Percentiles rank a stretch among this genome's conserved stretches.
Evolutionary conservation across 2,329 filamentous ascomycete species (phyloP).

Genomic region (Neurospora crassa): DNA sequence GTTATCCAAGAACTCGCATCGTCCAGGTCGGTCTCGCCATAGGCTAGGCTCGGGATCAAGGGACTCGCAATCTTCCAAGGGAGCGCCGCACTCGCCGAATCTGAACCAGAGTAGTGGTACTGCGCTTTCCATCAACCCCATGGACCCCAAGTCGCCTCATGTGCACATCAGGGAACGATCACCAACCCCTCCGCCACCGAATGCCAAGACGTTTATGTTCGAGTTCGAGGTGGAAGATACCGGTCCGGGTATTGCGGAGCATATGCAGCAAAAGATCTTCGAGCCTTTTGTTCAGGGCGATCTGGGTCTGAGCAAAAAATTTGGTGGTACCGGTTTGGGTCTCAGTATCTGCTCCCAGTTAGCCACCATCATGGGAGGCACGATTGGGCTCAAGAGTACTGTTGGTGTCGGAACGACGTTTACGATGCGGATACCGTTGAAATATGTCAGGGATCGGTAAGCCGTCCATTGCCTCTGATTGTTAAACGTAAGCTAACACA

Average conservation of each 20-base stretch:
- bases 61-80: constrained; percentile 40
- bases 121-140: constrained; percentile 52
- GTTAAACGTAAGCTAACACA: not conserved
- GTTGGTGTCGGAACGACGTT: constrained; percentile 71
- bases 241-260: constrained; percentile 72
- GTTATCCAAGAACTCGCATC: constrained; percentile 36
- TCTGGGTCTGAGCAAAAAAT: constrained; percentile 78
- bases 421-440: constrained; percentile 71
- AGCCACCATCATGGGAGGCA: constrained; percentile 72
- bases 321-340: constrained; percentile 78
- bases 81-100: constrained; percentile 3
- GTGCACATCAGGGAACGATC: constrained; percentile 44
- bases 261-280: constrained; percentile 75
- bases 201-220: constrained; percentile 60
- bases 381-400: constrained; percentile 61
- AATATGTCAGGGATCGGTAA: constrained; percentile 60
- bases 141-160: constrained; percentile 45
- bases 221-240: constrained; percentile 86
- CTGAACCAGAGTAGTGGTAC: constrained; percentile 29
- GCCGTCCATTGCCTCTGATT: constrained; percentile 16
- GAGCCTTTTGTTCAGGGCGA: constrained; percentile 95
- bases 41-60: constrained; percentile 40
- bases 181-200: constrained; percentile 49
- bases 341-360: constrained; percentile 85
- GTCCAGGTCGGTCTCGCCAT: constrained; percentile 32